phyloP scores from a whole-genome alignment of 768 basidiomycete genomes.

The Phanerochaete sordida region DNA sequence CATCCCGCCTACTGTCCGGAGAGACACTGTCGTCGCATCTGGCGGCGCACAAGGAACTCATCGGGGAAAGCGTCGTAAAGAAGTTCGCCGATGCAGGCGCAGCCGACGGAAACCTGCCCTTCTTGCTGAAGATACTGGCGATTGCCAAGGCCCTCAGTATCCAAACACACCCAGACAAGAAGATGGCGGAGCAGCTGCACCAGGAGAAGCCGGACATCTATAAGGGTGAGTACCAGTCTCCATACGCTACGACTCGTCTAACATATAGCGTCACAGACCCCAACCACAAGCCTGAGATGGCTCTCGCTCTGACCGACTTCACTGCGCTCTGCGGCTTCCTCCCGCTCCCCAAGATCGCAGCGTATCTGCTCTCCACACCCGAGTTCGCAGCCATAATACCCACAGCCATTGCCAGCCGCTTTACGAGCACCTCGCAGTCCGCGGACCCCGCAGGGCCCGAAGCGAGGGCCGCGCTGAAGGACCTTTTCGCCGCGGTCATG shows the following conservation, averaged over 20 bases:
- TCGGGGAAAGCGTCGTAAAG: slow-evolving; percentile 31
- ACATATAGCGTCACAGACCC: slow-evolving; percentile 55
- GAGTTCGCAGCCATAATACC: slow-evolving; percentile 78
- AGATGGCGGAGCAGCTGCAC: slow-evolving; percentile 46
- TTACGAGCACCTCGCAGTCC: slow-evolving; percentile 44
- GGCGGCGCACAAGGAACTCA: slow-evolving; percentile 59
- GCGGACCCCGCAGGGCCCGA: slow-evolving; percentile 38
- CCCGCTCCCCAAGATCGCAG: slow-evolving; percentile 69
- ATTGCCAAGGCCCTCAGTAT: slow-evolving; percentile 59
- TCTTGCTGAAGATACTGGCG: slow-evolving; percentile 57
- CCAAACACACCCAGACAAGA: slow-evolving; percentile 58
- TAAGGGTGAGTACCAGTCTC: slow-evolving; percentile 61
- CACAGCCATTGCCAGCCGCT: slow-evolving; percentile 43
- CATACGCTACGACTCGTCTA: too few relatives aligned
- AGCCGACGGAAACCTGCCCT: slow-evolving; percentile 34
- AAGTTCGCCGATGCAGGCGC: slow-evolving; percentile 22
- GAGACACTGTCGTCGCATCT: slow-evolving; percentile 57
- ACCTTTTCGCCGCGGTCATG: slow-evolving; percentile 84
- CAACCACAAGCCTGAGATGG: slow-evolving; percentile 99
- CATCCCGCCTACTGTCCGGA: slow-evolving; percentile 46
- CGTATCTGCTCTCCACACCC: slow-evolving; percentile 61
- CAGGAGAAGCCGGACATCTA: slow-evolving; percentile 72
- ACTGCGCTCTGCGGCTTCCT: slow-evolving; percentile 90
- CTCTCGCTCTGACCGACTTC: slow-evolving; percentile 92
- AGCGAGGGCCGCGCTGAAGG: slow-evolving; percentile 63